Evolutionary conservation across 345 rosid genomes (phyloP).

Genomic region (Raphanus sativus): DNA sequence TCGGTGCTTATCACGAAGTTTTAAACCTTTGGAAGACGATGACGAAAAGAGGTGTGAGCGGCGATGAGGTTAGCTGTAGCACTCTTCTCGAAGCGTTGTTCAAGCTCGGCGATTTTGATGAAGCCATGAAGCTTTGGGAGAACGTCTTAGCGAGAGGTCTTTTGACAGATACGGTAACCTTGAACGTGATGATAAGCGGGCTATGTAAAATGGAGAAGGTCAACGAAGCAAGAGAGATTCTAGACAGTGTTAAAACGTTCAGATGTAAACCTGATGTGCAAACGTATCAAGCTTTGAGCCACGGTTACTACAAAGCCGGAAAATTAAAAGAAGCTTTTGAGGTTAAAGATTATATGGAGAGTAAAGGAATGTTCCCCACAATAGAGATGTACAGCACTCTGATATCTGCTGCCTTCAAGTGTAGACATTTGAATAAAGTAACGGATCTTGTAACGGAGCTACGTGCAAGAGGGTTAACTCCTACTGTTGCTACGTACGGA

Average conservation of each 20-base stretch:
- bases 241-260: conserved; percentile 52
- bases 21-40: conserved; percentile 63
- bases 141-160: conserved; percentile 65
- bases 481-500: conserved; percentile 60
- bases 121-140: conserved; percentile 66
- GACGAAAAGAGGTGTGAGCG: conserved; percentile 52
- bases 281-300: conserved; percentile 66
- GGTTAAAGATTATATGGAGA: conserved; percentile 54
- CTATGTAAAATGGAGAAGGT: conserved; percentile 67
- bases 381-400: conserved; percentile 69
- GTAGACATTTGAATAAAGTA: conserved; percentile 42
- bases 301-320: conserved; percentile 77
- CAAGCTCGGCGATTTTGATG: conserved; percentile 65
- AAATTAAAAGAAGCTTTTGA: conserved; percentile 60
- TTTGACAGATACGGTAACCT: conserved; percentile 48
- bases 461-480: conserved; percentile 42
- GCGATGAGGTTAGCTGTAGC: conserved; percentile 60
- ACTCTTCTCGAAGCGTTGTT: conserved; percentile 68
- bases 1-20: conserved; percentile 58
- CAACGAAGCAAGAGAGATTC: conserved; percentile 64
- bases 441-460: conserved; percentile 53
- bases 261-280: conserved; percentile 65
- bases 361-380: conserved; percentile 48
- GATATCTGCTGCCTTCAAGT: conserved; percentile 53
- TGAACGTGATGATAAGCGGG: conserved; percentile 77